Percentiles rank a stretch among this genome's conserved stretches.
phyloP scores from a whole-genome alignment of 305 asterid species.

The Fraxinus baroniana region DNA sequence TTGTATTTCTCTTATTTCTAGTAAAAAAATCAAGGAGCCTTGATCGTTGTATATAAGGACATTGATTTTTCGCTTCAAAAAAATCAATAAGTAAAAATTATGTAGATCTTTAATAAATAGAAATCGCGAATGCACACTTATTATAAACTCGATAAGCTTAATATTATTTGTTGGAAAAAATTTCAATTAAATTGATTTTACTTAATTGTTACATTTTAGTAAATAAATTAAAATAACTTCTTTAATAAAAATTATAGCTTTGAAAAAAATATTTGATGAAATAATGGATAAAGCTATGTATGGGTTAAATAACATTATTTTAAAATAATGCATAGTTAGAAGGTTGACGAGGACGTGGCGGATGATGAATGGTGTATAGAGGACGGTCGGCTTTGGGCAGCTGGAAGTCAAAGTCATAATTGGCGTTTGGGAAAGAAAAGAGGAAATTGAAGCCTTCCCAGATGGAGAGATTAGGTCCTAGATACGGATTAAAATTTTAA shows the following conservation, averaged over 20 bases:
- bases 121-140: too few species aligned
- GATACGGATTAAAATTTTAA: too few species aligned
- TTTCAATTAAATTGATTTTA: not conserved
- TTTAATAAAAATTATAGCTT: not conserved
- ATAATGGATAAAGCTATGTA: not conserved
- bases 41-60: not conserved
- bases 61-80: not conserved
- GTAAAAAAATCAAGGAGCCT: not conserved
- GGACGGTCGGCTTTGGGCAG: constrained; percentile 42
- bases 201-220: not conserved
- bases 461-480: not conserved
- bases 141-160: too few species aligned
- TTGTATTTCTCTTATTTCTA: too few species aligned
- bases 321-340: not conserved
- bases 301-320: too few species aligned
- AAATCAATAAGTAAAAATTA: not conserved
- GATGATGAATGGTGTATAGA: constrained; percentile 32
- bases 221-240: not conserved
- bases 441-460: not conserved
- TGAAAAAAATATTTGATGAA: not conserved
- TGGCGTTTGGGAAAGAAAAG: not conserved
- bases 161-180: not conserved
- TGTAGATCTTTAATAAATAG: not conserved
- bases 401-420: constrained; percentile 28
- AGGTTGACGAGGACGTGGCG: constrained; percentile 30